Base-by-base conservation (phyloP, 106 monocot genomes). In the Allium cepa region DNA sequence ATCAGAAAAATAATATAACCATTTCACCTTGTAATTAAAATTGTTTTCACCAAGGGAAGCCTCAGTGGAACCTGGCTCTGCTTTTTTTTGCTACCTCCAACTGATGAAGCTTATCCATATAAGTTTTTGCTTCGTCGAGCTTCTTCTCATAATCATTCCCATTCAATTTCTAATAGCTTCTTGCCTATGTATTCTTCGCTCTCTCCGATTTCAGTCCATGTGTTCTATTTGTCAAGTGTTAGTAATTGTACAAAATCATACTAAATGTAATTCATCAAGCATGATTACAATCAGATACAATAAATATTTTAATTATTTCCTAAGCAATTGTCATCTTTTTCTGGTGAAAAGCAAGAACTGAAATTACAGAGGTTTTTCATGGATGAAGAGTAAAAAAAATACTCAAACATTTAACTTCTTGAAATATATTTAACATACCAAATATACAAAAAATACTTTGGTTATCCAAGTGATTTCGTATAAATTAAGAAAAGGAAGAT, bases 121-220 rank as follows among this genome's bases (percentile, higher is more conserved):
- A 46, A 48, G 75, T 72, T 62, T 60, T 80, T 7, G 88, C 88
- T 65, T 91, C 85, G 22, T 96, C 85, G 26, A 96, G 75, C 76
- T 96, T 96, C 53, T 73, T 88, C 16, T 48, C 68, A 75, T 92
- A 92, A 26, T 76, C 91, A 91, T 64, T 96, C 95, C 62, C 57
- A 86, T 50, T 92, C 91, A 16, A 96, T 79, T 53, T 91, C 85
- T 46, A 65, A 58, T 63, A 96, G 13, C 71, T 80, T 84, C 0
- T 69, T 74, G 1, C 86, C 81, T 62, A 78, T 91, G 12, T 92
- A 88, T 1, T 77, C 59, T 51, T 91, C 81, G 17, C 79, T 82
- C 56, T 91, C 91, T 59, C 95, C 95, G 26, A 92, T 88, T 71
- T 96, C 91, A 7, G 77, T 71, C 95, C 91, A 96, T 60, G 88